phyloP scores from a whole-genome alignment of 179 eudicot genomes.

The Heliamphora pulchella region DNA sequence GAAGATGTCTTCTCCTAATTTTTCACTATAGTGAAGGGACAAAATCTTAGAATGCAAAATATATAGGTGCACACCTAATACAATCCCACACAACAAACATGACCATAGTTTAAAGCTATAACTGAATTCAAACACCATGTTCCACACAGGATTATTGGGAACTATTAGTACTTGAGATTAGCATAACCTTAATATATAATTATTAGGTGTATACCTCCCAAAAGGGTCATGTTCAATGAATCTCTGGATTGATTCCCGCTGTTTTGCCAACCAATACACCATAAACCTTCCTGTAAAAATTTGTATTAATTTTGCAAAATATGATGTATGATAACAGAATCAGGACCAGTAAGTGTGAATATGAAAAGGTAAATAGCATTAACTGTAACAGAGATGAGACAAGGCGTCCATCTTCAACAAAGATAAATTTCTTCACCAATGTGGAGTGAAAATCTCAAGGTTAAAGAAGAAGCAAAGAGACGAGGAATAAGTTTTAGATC shows the following conservation, averaged over 20 bases:
- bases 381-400: background rate
- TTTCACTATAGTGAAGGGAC: too few relatives aligned
- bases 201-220: slow-evolving; percentile 50
- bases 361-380: slow-evolving; percentile 4
- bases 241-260: slow-evolving; percentile 59
- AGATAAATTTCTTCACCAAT: background rate
- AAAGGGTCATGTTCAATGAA: slow-evolving; percentile 50
- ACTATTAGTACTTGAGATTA: background rate
- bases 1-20: too few relatives aligned
- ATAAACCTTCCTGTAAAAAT: slow-evolving; percentile 47
- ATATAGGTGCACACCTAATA: too few relatives aligned
- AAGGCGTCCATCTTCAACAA: background rate
- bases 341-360: background rate
- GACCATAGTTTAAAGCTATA: too few relatives aligned
- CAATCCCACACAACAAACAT: too few relatives aligned
- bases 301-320: background rate
- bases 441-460: background rate
- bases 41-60: background rate
- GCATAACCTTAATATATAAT: background rate
- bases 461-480: background rate
- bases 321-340: background rate
- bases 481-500: background rate
- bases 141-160: too few relatives aligned
- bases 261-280: slow-evolving; percentile 90
- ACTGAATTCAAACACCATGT: too few relatives aligned